Evolutionary conservation across 2,329 filamentous ascomycete genomes (phyloP).

Genomic region (Xylaria sp.): DNA sequence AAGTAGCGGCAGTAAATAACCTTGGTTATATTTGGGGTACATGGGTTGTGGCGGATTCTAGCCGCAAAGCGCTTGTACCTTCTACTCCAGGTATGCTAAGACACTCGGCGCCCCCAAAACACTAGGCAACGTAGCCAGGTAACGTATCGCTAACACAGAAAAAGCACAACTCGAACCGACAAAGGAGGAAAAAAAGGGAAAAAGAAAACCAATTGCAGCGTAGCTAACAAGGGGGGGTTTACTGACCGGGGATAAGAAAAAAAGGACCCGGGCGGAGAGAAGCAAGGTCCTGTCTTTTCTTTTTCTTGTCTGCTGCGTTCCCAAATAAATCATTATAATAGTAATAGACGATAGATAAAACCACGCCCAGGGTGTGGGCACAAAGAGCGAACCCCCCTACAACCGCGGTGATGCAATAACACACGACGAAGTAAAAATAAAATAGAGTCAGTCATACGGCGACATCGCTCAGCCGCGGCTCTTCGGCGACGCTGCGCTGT

Average conservation of each 20-base stretch:
- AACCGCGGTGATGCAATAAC: conserved; percentile 15
- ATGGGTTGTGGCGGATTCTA: neutral
- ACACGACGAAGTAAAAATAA: conserved; percentile 12
- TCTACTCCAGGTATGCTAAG: neutral
- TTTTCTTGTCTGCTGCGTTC: conserved; percentile 12
- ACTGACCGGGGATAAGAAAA: conserved; percentile 4
- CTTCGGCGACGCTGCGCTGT: conserved; percentile 24
- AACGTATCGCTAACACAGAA: neutral
- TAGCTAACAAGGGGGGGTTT: neutral
- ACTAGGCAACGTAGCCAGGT: neutral
- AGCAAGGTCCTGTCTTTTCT: conserved; percentile 1
- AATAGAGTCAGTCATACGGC: conserved; percentile 17
- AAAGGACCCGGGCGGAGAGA: conserved; percentile 15
- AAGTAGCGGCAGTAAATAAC: neutral
- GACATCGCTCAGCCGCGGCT: conserved; percentile 26
- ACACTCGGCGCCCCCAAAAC: neutral
- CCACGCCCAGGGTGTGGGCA: conserved; percentile 16
- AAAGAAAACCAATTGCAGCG: neutral
- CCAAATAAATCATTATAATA: neutral
- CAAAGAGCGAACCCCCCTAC: neutral
- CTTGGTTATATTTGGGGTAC: neutral
- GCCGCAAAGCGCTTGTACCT: neutral
- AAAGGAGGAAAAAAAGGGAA: neutral
- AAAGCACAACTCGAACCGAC: neutral
- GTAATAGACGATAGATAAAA: neutral